Evolutionary conservation across 345 rosid species (phyloP), one percentile per base, ranked within the genome.

Genomic region (Eucalyptus tenuipes): DNA sequence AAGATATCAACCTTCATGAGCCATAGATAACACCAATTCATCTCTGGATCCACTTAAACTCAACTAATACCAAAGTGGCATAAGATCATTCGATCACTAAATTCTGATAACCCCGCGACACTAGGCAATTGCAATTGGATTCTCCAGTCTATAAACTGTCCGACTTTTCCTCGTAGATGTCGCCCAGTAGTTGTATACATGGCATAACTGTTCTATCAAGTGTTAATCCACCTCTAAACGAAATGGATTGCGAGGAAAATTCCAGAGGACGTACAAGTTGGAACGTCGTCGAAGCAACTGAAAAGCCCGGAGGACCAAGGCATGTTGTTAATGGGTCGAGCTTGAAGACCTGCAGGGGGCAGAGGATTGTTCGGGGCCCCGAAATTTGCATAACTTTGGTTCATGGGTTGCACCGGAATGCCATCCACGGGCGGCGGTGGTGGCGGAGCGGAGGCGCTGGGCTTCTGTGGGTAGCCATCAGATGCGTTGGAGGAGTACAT

Each of bases 291-390:
- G 44, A 31, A 50, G 61, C 87, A 86, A 18, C 42, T 22, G 44
- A 31, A 86, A 86, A 86, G 87, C 61, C 64, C 45, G 45, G 25
- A 55, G 44, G 87, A 50, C 87, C 87, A 86, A 49, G 87, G 87
- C 55, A 86, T 59, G 61, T 86, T 86, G 44, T 86, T 50, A 4
- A 50, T 86, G 8, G 87, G 64, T 40, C 27, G 42, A 50, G 64
- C 40, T 17, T 45, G 17, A 42, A 86, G 64, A n/a, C 87, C 87
- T 5, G 27, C 47, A 42, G 82, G 13, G 40, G 82, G 82, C 82
- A 33, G 27, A 75, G 82, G 82, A 37, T 71, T 71, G 81, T 71
- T 37, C 14, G 25, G 45, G 37, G 25, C 82, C 3, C 47, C 47
- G 82, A 37, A 75, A 22, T 40, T n/a, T 1, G 75, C 40, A 15